Evolutionary conservation across 2,329 filamentous ascomycete species (phyloP), one percentile per base, ranked within the genome.

Genomic region (Dothiorella sarmentorum): DNA sequence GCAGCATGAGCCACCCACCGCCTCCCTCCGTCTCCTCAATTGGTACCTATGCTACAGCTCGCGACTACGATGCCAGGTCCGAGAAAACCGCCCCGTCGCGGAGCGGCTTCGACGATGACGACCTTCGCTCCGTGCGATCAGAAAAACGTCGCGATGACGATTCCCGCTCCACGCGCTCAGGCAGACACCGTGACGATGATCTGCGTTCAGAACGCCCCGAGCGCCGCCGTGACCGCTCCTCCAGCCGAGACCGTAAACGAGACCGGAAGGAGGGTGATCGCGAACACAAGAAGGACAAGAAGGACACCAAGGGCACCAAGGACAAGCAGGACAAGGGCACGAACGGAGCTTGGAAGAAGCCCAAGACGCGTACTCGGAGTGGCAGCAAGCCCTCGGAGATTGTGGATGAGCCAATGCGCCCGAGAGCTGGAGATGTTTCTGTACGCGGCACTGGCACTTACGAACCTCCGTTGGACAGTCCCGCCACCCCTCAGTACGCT

Each of bases 401-500:
- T 60, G 66, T 47, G 66, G 68, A 62, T 65, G 69, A 13, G 68
- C 69, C 38, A 67, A 40, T 15, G 20, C 47, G 70, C 24, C 17
- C 56, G 24, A 56, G 59, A 60, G 62, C 43, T 53, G 51, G 35
- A 31, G 69, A 73, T 17, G 64, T 65, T 40, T 67, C 68, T 26
- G 63, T 62, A 47, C 60, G 61, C 9, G 59, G 61, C 17, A 62
- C 61, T 47, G 63, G 66, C 26, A 66, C 65, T 55, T 70, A 68
- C 61, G 69, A 64, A 55, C 67, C 64, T 45, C 69, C 71, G 61
- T 63, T 70, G 56, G 62, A 62, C 56, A 67, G 62, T 51, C 65
- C 66, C 10, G 67, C 67, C 60, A 70, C 73, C 60, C 67, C 69
- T 40, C 70, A 67, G 59, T 72, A 71, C 56, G 67, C 71, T n/a